Evolutionary conservation across 2,329 filamentous ascomycete species (phyloP), one percentile per base, ranked within the genome.

Genomic region (Colletotrichum karsti): DNA sequence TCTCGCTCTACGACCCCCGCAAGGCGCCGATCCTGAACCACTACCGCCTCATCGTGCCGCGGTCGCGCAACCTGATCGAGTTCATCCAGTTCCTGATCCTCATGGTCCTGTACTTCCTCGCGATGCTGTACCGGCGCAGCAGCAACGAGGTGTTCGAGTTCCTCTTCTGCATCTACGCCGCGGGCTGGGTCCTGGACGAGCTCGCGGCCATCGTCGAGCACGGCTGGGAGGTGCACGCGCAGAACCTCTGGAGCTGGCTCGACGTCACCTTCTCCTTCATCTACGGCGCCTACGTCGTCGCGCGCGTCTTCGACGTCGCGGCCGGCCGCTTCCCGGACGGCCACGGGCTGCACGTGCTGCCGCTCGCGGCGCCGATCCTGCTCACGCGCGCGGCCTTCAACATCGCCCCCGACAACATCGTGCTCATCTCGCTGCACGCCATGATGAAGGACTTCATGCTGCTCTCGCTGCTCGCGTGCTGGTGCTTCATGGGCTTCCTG

Each of bases 361-460:
- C 89, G 28, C 84, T 91, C 63, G 91, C 87, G 5, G 90, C 91
- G 1, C 91, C 91, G 0, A 85, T 93, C n/a, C 82, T 93, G 9
- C 82, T 93, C 33, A 91, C 91, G 0, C 86, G 91, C 8, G 82
- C 93, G 24, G 91, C 91, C 4, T 93, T 93, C 80, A 93, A 91
- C 72, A 77, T 93, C 28, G 88, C 93, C 83, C 90, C 91, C 0
- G 91, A 93, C 75, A 93, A 92, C 72, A 91, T 93, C 80, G 87
- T 93, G 39, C 92, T 93, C 78, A 90, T 93, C 65, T 91, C 91
- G 0, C 82, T 93, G 2, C 86, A 92, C 69, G 90, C 90, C 53
- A 93, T 93, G 91, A 91, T 93, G 85, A 87, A 87, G 51, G 90
- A 93, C 74, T 93, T 93, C 72, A 86, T 89, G 2, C 83, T 91